phyloP scores from a whole-genome alignment of 208 protist genomes.

The Wallacemonas sp. region DNA sequence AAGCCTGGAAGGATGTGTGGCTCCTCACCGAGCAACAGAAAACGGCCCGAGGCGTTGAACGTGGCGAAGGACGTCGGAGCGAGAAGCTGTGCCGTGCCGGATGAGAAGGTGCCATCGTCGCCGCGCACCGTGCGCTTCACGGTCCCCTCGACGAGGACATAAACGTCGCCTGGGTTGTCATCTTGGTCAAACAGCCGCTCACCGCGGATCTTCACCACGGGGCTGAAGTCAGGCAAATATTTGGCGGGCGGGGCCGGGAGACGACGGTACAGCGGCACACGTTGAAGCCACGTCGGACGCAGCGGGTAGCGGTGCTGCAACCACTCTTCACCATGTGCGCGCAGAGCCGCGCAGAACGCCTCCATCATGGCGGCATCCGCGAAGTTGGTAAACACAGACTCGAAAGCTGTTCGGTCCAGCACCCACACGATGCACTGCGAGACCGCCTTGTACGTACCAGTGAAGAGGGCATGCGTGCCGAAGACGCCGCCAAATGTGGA shows the following conservation, averaged over 20 bases:
- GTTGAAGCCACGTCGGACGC: slow-evolving; percentile 27
- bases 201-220: slow-evolving; percentile 60
- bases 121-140: slow-evolving; percentile 48
- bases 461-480: slow-evolving; percentile 46
- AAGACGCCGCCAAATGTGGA: slow-evolving; percentile 79
- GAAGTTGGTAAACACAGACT: slow-evolving; percentile 50
- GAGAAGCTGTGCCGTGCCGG: slow-evolving; percentile 47
- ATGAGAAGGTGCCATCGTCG: slow-evolving; percentile 35
- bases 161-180: slow-evolving; percentile 65
- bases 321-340: slow-evolving; percentile 41
- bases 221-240: slow-evolving; percentile 70
- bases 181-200: slow-evolving; percentile 77
- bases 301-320: slow-evolving; percentile 43
- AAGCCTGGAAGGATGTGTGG: slow-evolving; percentile 69
- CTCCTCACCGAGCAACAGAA: slow-evolving; percentile 82
- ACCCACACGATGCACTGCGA: slow-evolving; percentile 83
- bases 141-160: slow-evolving; percentile 76
- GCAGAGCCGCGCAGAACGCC: slow-evolving; percentile 44
- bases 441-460: slow-evolving; percentile 56
- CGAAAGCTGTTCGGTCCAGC: slow-evolving; percentile 56
- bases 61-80: slow-evolving; percentile 52
- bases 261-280: slow-evolving; percentile 81
- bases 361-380: slow-evolving; percentile 57
- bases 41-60: slow-evolving; percentile 58
- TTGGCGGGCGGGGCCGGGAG: slow-evolving; percentile 23